Evolutionary conservation across 345 rosid genomes (phyloP), one percentile per base, ranked within the genome.

Genomic region (Eucalyptus urophylla): DNA sequence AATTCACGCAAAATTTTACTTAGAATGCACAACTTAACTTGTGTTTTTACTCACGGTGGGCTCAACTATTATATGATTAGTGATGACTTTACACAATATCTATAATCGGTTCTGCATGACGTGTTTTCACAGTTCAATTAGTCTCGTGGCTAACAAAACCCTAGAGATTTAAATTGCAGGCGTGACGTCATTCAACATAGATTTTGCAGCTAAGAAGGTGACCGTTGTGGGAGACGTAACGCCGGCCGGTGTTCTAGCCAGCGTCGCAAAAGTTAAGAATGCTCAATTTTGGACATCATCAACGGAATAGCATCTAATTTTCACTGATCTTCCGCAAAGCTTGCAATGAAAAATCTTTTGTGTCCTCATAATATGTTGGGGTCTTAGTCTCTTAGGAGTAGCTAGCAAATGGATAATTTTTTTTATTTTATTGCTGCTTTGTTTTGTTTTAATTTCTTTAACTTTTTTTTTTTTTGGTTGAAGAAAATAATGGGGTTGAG

Each of bases 201-300:
- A 98, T 90, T 98, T 92, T 69, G 94, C 94, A 51, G 96, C 97
- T 15, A 98, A 97, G 96, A 98, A 96, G 90, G 99, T 98, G 90
- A 98, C 99, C 33, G 88, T 98, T 12, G 94, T 90, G 4, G 99
- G 99, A 88, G 95, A 97, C 87, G 93, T 98, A 67, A 96, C 96
- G 24, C 98, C 99, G 11, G 93, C 91, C 40, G 91, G 94, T 24
- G 99, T 95, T 43, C 90, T 98, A 80, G 95, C 95, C 4, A 97
- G 96, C 88, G 93, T 98, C 33, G 97, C 99, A 56, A 97, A 96
- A 94, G 98, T 98, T 37, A 98, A 97, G 92, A 97, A 88, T 88
- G 99, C 99, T 13, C 98, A 97, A 87, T 93, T 97, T 60, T 98
- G 98, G 99, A 92, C 97, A 14, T 33, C 92, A 8, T 58, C 94